Conservation (phyloP, 257 asterid genomes). For the Scutellaria barbata region DNA sequence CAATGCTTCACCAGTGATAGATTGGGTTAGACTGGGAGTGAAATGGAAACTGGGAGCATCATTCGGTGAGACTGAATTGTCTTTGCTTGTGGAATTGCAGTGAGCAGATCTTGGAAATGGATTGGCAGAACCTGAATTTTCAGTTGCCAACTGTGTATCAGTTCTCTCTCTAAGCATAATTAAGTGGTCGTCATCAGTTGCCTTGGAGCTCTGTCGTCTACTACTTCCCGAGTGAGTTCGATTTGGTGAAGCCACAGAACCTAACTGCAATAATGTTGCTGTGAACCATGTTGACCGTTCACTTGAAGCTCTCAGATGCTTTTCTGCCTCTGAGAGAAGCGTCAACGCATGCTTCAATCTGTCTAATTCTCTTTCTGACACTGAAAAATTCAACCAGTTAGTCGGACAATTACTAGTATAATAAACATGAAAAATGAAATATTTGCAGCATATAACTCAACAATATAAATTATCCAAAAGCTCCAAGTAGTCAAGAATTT, state of each 20-base stretch:
- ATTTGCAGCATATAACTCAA: background rate
- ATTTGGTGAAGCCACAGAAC: slow-evolving; percentile 74
- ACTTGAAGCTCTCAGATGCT: slow-evolving; percentile 80
- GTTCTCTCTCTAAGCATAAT: slow-evolving; percentile 57
- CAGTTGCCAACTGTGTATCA: slow-evolving; percentile 46
- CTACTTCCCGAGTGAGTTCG: slow-evolving; percentile 79
- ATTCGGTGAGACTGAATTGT: slow-evolving; percentile 31
- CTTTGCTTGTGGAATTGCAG: slow-evolving; percentile 54
- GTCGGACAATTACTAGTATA: background rate
- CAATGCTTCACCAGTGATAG: slow-evolving; percentile 29
- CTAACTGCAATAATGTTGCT: slow-evolving; percentile 90
- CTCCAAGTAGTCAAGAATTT: background rate
- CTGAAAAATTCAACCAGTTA: slow-evolving; percentile 45
- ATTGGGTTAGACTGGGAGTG: slow-evolving; percentile 43
- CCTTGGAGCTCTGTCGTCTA: slow-evolving; percentile 74
- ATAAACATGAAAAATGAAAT: background rate
- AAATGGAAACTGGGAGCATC: slow-evolving; percentile 37
- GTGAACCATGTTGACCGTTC: slow-evolving; percentile 99
- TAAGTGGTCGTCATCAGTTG: slow-evolving; percentile 67
- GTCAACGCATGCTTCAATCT: slow-evolving; percentile 80
- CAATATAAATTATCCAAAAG: background rate
- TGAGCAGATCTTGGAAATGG: slow-evolving; percentile 43
- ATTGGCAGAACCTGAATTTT: slow-evolving; percentile 51
- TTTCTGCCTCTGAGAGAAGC: slow-evolving; percentile 94
- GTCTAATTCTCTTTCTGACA: slow-evolving; percentile 77